These are phyloP conservation scores for Mycosphaerelloides madeirae DNA, from an alignment of 2,329 filamentous ascomycete genomes.

Conservation along the genomic window DNA sequence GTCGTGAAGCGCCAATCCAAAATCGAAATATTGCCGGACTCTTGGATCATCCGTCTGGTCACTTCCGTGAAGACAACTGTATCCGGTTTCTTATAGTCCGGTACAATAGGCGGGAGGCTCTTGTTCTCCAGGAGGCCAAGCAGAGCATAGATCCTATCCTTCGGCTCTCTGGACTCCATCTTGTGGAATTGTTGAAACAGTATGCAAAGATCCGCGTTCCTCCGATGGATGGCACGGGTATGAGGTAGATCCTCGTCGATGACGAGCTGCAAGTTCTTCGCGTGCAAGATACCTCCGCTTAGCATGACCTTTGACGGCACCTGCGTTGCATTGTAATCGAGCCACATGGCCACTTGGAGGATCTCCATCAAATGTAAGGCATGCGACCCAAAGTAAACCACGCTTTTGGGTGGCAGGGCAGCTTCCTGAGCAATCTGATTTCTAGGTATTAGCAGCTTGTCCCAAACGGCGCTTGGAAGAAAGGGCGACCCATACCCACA, in stretches of 20 bases:
- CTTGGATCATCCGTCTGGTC: conserved; percentile 2
- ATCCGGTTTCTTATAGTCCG: neutral
- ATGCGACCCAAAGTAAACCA: neutral
- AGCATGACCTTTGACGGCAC: no score
- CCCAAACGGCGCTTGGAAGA: no score
- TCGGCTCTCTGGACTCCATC: conserved; percentile 1
- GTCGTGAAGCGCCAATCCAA: neutral
- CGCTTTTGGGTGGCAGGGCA: conserved; percentile 1
- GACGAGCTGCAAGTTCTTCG: no score
- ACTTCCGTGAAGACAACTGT: conserved; percentile 1
- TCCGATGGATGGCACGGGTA: no score
- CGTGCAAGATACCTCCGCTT: no score
- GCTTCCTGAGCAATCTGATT: conserved; percentile 4
- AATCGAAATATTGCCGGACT: neutral
- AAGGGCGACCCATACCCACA: no score
- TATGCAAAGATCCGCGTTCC: no score
- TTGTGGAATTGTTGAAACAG: no score
- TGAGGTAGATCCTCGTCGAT: no score
- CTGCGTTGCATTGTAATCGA: neutral
- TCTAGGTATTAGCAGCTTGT: no score
- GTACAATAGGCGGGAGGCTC: neutral
- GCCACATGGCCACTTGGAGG: neutral
- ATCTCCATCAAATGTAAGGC: neutral
- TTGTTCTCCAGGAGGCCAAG: conserved; percentile 1
- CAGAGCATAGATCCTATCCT: conserved; percentile 6